Evolutionary conservation across 1,284 basidiomycete genomes (phyloP), one percentile per base, ranked within the genome.

Genomic region (Rhodotorula sp.): DNA sequence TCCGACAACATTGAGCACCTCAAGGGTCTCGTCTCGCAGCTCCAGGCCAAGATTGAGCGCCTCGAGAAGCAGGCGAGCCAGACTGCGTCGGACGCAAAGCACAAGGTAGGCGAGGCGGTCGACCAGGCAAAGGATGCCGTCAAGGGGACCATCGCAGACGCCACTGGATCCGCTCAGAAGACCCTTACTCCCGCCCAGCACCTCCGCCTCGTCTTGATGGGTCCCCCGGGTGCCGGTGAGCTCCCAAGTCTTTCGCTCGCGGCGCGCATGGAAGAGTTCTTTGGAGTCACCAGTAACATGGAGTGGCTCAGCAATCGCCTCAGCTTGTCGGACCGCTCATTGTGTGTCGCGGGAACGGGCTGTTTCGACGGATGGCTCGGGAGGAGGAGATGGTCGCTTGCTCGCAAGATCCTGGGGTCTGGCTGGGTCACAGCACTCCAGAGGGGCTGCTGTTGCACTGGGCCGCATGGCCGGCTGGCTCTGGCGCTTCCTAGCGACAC

Each of bases 161-260:
- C 44, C 27, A 29, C 34, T 13, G 49, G 34, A 2, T 27, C 34
- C 36, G 39, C 36, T 10, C 51, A 44, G 27, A 29, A 61, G 51
- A 29, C 60, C 30, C 65, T 75, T 27, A 86, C 88, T 46, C 90
- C 90, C 67, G 86, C 87, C n/a, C 85, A 88, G 79, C 89, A 90
- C 81, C 85, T 92, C 74, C 86, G 94, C 65, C 90, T 94, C 76
- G 92, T 99, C 78, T 86, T 99, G 75, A 85, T 99, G 78, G 95
- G 95, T 70, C 95, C 95, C 75, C 95, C 95, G 59, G 95, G 95
- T 78, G 92, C 95, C 77, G 94, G 94, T 92, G 77, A 73, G 88
- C 32, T 8, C n/a, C 84, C 27, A 44, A 7, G 30, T 27, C 36
- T 51, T 9, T 15, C n/a, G 32, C 15, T 32, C 5, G 32, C 5